Evolutionary conservation across 2,329 filamentous ascomycete species (phyloP).

Genomic region (Berkeleyomyces rouxiae): DNA sequence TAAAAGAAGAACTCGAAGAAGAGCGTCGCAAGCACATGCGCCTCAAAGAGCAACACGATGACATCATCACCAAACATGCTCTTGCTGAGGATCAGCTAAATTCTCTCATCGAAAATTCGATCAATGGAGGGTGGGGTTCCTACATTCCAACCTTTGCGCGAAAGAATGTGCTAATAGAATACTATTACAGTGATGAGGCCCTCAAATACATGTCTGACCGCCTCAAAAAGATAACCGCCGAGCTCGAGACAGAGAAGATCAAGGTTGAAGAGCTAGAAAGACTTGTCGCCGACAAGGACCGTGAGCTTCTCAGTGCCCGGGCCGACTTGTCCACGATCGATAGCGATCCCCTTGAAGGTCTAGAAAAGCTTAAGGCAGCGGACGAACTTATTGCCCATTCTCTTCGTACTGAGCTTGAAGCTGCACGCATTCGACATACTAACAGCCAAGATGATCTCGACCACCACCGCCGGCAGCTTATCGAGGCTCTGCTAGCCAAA

Average conservation of each 20-base stretch:
- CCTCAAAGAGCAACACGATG: conserved; percentile 38
- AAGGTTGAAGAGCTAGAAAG: conserved; percentile 29
- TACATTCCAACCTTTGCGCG: not conserved
- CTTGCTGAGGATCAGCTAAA: conserved; percentile 41
- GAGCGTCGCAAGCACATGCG: conserved; percentile 32
- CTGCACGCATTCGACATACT: conserved; percentile 34
- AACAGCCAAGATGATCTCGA: conserved; percentile 35
- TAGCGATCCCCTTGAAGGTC: conserved; percentile 35
- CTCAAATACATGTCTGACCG: conserved; percentile 23
- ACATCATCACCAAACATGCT: conserved; percentile 40
- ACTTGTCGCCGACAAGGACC: conserved; percentile 35
- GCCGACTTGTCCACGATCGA: conserved; percentile 38
- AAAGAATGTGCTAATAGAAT: not conserved
- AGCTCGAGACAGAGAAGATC: conserved; percentile 31
- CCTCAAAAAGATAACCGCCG: conserved; percentile 27
- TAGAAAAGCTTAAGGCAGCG: conserved; percentile 41
- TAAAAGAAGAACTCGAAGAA: conserved; percentile 40
- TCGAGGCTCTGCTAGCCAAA: conserved; percentile 42
- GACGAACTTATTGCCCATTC: conserved; percentile 43
- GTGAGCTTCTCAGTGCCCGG: conserved; percentile 35
- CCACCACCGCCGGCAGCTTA: conserved; percentile 40
- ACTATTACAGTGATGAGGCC: conserved; percentile 14
- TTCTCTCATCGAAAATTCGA: conserved; percentile 33
- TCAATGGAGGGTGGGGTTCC: conserved; percentile 39
- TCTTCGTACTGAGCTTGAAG: conserved; percentile 40